A percentile compares a stretch with the other conserved stretches of the same genome.
Evolutionary conservation across 2,329 filamentous ascomycete genomes (phyloP).

Genomic region (Tolypocladium nubicola): DNA sequence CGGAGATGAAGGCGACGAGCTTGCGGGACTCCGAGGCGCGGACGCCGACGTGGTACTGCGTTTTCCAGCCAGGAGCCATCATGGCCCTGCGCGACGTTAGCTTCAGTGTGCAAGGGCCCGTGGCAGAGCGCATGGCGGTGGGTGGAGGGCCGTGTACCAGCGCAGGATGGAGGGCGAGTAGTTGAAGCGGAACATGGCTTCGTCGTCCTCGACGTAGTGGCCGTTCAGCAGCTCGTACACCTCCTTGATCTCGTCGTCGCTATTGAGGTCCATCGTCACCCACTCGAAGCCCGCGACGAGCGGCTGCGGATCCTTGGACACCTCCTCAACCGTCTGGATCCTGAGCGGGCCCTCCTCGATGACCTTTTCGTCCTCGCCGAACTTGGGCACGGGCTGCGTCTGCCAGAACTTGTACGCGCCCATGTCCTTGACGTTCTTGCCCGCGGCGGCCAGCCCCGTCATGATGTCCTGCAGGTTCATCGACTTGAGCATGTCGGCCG

Average conservation of each 20-base stretch:
- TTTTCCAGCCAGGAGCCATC: conserved; percentile 87
- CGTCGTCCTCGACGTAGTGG: conserved; percentile 95
- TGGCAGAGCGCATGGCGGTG: background rate
- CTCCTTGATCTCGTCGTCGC: conserved; percentile 72
- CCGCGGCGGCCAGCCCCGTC: conserved; percentile 63
- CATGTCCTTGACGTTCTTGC: conserved; percentile 94
- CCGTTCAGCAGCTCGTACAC: conserved; percentile 84
- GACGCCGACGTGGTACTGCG: conserved; percentile 91
- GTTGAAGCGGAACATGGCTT: conserved; percentile 95
- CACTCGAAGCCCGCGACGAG: conserved; percentile 84
- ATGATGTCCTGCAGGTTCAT: conserved; percentile 62
- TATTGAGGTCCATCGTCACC: conserved; percentile 78
- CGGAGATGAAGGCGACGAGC: conserved; percentile 91
- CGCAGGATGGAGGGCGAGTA: conserved; percentile 83
- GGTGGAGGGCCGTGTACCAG: conserved; percentile 47
- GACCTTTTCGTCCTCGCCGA: conserved; percentile 48
- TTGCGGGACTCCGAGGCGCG: conserved; percentile 73
- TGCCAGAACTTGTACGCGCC: conserved; percentile 97
- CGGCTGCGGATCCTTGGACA: conserved; percentile 65
- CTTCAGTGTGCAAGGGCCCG: conserved; percentile 2
- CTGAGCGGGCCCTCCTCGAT: conserved; percentile 76
- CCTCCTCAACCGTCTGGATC: conserved; percentile 64
- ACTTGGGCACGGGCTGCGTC: conserved; percentile 88
- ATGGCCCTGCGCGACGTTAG: conserved; percentile 59
- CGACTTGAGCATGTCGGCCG: conserved; percentile 46